Percentiles rank a stretch among this genome's conserved stretches.
These are phyloP conservation scores for Mycogone perniciosa DNA, from an alignment of 2,329 filamentous ascomycete genomes.

Conservation along the genomic window DNA sequence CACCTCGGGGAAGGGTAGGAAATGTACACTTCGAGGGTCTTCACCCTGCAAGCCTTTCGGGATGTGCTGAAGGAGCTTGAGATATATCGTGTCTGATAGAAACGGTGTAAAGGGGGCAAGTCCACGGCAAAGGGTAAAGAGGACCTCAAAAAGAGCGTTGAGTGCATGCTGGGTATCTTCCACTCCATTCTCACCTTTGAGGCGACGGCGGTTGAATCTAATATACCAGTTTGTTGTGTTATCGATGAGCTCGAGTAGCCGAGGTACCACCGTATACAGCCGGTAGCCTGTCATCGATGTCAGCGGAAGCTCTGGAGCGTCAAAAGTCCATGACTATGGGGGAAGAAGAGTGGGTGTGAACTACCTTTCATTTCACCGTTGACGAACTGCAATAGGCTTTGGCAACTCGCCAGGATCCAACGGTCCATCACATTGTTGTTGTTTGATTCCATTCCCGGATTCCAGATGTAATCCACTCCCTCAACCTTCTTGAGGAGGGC, in stretches of 20 bases:
- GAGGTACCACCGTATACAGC: conserved; percentile 85
- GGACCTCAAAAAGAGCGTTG: conserved; percentile 88
- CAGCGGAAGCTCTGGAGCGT: not conserved
- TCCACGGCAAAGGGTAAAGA: conserved; percentile 81
- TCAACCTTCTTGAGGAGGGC: conserved; percentile 80
- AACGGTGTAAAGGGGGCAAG: conserved; percentile 95
- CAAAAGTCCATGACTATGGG: no score
- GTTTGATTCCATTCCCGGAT: conserved; percentile 65
- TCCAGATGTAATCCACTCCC: conserved; percentile 68
- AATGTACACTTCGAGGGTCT: conserved; percentile 84
- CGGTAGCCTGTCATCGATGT: conserved; percentile 49
- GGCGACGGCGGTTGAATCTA: conserved; percentile 80
- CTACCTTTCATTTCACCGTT: conserved; percentile 83
- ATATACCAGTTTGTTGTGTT: conserved; percentile 99
- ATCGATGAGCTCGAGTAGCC: conserved; percentile 77
- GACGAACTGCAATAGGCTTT: conserved; percentile 85
- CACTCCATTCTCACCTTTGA: conserved; percentile 83
- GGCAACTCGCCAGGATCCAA: conserved; percentile 90
- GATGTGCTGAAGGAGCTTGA: conserved; percentile 73
- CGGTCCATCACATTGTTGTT: conserved; percentile 93
- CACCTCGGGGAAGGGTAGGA: conserved; percentile 83
- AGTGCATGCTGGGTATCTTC: conserved; percentile 85
- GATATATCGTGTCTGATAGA: conserved; percentile 90
- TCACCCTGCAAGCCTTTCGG: conserved; percentile 61
- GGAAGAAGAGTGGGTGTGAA: conserved; percentile 18